Conservation (phyloP, 2,329 filamentous ascomycete species). For the Calonectria pteridis region DNA sequence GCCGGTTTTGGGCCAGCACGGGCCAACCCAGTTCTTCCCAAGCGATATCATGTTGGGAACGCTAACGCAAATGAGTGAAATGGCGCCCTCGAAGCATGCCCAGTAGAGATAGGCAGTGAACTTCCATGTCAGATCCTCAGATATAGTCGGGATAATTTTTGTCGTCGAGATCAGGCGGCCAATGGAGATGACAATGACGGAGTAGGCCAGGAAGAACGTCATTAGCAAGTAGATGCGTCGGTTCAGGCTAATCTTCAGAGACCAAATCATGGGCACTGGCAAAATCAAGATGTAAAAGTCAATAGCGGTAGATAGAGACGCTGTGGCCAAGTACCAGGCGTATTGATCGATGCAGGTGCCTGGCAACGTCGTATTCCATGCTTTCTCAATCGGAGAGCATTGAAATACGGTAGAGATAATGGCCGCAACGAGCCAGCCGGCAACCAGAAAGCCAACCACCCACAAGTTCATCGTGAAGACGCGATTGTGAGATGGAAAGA, state of each 20-base stretch:
- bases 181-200: background rate
- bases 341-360: background rate
- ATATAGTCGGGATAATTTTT: background rate
- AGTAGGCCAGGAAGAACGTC: constrained; percentile 2
- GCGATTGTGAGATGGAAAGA: background rate
- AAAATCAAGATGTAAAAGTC: constrained; percentile 4
- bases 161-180: background rate
- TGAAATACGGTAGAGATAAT: background rate
- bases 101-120: constrained; percentile 1
- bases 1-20: background rate
- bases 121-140: background rate
- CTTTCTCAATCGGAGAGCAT: constrained; percentile 1
- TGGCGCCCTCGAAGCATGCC: background rate
- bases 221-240: background rate
- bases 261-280: background rate
- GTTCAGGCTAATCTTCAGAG: background rate
- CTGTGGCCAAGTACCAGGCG: background rate
- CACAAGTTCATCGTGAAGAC: background rate
- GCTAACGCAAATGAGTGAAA: constrained; percentile 6
- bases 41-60: background rate
- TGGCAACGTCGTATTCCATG: background rate
- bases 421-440: background rate
- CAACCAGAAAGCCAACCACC: background rate
- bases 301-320: background rate
- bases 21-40: background rate